Evolutionary conservation across 805 yeast species (phyloP).

Genomic region (Cephaloascus fragrans): DNA sequence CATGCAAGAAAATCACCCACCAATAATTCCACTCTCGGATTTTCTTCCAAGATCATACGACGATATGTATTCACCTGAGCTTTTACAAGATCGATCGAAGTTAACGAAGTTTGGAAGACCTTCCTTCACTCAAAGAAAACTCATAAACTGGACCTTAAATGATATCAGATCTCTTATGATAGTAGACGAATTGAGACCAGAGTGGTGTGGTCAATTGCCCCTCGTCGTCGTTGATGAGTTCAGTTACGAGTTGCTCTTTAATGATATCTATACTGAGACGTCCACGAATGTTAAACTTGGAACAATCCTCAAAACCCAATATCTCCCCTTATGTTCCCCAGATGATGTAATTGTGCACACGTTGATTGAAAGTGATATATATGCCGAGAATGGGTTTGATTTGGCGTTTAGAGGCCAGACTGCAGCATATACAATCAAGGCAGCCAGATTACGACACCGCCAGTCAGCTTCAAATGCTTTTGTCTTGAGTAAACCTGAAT

Average conservation of each 20-base stretch:
- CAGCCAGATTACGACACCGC: conserved; percentile 44
- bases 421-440: conserved; percentile 50
- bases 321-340: conserved; percentile 42
- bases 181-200: conserved; percentile 36
- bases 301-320: conserved; percentile 35
- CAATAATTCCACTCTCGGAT: neutral
- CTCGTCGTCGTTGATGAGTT: too few species aligned
- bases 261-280: too few species aligned
- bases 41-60: conserved; percentile 14
- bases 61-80: conserved; percentile 51
- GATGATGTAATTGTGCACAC: conserved; percentile 38
- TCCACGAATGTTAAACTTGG: too few species aligned
- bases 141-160: conserved; percentile 64
- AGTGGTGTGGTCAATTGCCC: conserved; percentile 44
- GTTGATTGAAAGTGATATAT: conserved; percentile 52
- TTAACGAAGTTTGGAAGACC: conserved; percentile 55
- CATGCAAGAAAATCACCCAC: neutral
- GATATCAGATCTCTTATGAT: conserved; percentile 59
- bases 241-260: too few species aligned
- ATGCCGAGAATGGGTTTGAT: conserved; percentile 52
- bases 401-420: conserved; percentile 43
- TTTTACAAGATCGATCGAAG: conserved; percentile 26
- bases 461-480: too few species aligned
- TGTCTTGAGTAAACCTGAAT: conserved; percentile 30
- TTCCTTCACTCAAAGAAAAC: conserved; percentile 47